Evolutionary conservation across 371 early-diverging fungal species (phyloP).

Genomic region (Umbelopsis sp.): DNA sequence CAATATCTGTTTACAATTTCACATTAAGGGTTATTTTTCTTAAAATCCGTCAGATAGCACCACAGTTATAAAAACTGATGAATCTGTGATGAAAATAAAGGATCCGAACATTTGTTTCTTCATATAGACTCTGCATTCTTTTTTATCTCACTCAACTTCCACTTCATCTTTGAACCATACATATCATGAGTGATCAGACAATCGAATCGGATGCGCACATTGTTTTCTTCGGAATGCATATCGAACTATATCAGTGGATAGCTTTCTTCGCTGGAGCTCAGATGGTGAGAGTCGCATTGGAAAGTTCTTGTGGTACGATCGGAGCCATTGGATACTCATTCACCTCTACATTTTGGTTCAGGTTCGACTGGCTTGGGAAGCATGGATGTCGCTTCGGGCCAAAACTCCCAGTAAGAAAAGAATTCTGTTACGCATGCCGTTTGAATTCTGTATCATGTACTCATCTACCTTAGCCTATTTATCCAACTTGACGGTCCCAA

Average conservation of each 20-base stretch:
- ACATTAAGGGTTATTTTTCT: constrained; percentile 5
- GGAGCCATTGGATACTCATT: too few relatives aligned
- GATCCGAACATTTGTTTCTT: not conserved
- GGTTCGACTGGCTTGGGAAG: constrained; percentile 8
- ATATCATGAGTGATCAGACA: not conserved
- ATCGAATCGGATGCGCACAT: not conserved
- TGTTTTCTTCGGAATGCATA: constrained; percentile 16
- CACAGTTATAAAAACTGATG: not conserved
- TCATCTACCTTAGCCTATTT: constrained; percentile 7
- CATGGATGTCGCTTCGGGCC: constrained; percentile 5
- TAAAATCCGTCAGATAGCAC: not conserved
- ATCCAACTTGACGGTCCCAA: not conserved
- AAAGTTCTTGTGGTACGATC: not conserved
- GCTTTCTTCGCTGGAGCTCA: constrained; percentile 2
- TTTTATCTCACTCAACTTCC: not conserved
- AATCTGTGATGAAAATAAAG: too few relatives aligned
- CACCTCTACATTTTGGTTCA: not conserved
- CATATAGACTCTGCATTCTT: not conserved
- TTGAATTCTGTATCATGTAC: not conserved
- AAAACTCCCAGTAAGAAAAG: not conserved
- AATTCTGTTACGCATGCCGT: not conserved
- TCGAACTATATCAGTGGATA: constrained; percentile 10
- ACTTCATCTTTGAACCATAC: not conserved
- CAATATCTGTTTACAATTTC: constrained; percentile 17
- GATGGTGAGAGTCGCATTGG: not conserved